Evolutionary conservation across 176 grass and related monocot species (phyloP).

Genomic region (Ananas comosus): DNA sequence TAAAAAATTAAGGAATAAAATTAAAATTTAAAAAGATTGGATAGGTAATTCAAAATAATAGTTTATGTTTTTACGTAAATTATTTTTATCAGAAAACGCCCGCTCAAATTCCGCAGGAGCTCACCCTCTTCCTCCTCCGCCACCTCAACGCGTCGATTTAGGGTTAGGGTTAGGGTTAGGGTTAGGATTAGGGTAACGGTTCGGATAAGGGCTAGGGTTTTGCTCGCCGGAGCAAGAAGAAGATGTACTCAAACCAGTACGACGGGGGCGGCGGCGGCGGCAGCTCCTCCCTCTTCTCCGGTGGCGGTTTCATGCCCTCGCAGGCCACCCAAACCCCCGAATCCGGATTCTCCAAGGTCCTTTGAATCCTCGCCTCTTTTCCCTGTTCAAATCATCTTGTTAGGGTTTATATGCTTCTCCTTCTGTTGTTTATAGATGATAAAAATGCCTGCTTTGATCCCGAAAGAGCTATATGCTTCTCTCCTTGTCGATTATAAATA

Average conservation of each 20-base stretch:
- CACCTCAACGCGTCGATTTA: neutral
- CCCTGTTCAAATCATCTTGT: neutral
- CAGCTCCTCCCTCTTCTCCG: conserved; percentile 42
- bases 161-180: conserved; percentile 19
- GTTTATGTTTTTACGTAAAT: too few species aligned
- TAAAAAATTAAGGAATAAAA: too few species aligned
- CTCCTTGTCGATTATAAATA: neutral
- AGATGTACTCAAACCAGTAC: conserved; percentile 45
- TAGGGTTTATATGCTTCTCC: neutral
- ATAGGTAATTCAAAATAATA: too few species aligned
- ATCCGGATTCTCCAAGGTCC: conserved; percentile 45
- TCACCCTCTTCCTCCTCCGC: neutral
- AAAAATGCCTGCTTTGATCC: too few species aligned
- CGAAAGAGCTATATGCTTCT: neutral
- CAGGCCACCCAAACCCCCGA: conserved; percentile 56
- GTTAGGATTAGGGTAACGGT: conserved; percentile 8
- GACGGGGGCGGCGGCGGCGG: conserved; percentile 34
- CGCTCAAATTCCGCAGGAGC: too few species aligned
- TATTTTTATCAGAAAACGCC: too few species aligned
- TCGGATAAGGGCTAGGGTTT: conserved; percentile 31
- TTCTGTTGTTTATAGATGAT: neutral
- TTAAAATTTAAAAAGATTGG: too few species aligned
- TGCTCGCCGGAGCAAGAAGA: neutral
- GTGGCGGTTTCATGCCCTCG: conserved; percentile 91
- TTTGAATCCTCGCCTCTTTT: neutral